These are phyloP conservation scores for Haplographium delicatum DNA, from an alignment of 495 filamentous ascomycete species.

Conservation along the genomic window DNA sequence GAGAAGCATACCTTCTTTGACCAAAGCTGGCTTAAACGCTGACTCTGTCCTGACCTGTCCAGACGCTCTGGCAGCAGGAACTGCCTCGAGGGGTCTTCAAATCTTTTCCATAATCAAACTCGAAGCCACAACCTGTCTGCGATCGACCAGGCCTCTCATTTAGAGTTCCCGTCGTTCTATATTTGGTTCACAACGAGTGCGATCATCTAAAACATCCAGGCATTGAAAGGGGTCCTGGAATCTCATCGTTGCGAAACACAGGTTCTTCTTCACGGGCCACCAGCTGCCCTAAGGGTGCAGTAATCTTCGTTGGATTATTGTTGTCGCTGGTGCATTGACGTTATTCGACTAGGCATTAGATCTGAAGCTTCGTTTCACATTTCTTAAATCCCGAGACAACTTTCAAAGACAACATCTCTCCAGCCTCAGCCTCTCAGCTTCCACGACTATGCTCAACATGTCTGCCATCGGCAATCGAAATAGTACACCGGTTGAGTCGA, in stretches of 20 bases:
- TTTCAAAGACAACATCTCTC: constrained; percentile 7
- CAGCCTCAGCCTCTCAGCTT: constrained; percentile 21
- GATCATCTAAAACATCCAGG: constrained; percentile 5
- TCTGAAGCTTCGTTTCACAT: constrained; percentile 26
- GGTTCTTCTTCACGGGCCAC: constrained; percentile 16
- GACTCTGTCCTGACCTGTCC: not conserved
- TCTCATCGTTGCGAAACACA: constrained; percentile 17
- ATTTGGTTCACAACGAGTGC: constrained; percentile 5
- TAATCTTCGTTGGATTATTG: constrained; percentile 11
- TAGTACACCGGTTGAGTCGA: constrained; percentile 83
- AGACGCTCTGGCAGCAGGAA: constrained; percentile 19
- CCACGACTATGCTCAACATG: constrained; percentile 48
- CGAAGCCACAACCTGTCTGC: not conserved
- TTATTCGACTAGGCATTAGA: constrained; percentile 13
- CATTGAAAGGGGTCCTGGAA: constrained; percentile 18
- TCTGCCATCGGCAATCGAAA: constrained; percentile 86
- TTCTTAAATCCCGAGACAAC: constrained; percentile 17
- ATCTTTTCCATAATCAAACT: constrained; percentile 1
- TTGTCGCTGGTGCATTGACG: constrained; percentile 23
- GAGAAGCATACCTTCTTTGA: no score
- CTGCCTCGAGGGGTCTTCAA: constrained; percentile 16
- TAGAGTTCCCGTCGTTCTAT: constrained; percentile 5
- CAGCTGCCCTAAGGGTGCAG: constrained; percentile 5
- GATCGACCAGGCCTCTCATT: constrained; percentile 7
- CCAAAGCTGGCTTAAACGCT: not conserved